phyloP scores from a whole-genome alignment of 495 filamentous ascomycete species.

The Tuber magnatum region DNA sequence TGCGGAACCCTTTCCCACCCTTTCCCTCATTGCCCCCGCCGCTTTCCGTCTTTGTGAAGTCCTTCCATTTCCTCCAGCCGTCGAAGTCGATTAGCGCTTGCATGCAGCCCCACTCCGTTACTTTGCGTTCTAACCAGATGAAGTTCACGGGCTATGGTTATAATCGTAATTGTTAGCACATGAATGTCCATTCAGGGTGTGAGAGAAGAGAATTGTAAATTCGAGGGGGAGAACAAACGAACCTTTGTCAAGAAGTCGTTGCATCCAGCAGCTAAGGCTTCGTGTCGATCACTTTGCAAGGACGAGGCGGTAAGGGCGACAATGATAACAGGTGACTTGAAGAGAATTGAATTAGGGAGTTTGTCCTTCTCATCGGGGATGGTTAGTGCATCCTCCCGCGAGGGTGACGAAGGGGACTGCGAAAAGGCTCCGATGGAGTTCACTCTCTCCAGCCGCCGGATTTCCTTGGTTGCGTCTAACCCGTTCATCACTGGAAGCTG shows the following conservation, averaged over 20 bases:
- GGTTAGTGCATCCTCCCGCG: conserved; percentile 34
- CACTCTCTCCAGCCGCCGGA: conserved; percentile 75
- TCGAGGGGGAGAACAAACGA: conserved; percentile 34
- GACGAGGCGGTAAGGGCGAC: conserved; percentile 91
- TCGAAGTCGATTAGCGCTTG: conserved; percentile 98
- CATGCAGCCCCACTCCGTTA: conserved; percentile 99
- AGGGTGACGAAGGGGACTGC: conserved; percentile 49
- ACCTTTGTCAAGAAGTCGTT: conserved; percentile 99
- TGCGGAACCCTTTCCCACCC: conserved; percentile 11
- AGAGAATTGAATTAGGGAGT: conserved; percentile 57
- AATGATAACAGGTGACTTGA: conserved; percentile 96
- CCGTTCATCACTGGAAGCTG: conserved; percentile 97
- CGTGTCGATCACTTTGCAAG: conserved; percentile 87
- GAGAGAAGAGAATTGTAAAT: conserved; percentile 7
- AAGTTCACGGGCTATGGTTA: conserved; percentile 80
- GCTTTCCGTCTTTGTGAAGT: conserved; percentile 49
- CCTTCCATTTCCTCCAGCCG: conserved; percentile 96
- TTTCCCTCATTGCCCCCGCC: conserved; percentile 41
- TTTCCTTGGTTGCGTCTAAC: conserved; percentile 93
- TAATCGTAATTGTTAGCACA: conserved; percentile 15
- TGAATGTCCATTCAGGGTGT: not conserved
- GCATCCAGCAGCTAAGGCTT: conserved; percentile 89
- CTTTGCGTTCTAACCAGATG: conserved; percentile 93
- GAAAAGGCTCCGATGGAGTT: conserved; percentile 65
- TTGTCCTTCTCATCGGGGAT: conserved; percentile 45